Evolutionary conservation across 208 protist genomes (phyloP).

Genomic region (Trypanosoma brucei): DNA sequence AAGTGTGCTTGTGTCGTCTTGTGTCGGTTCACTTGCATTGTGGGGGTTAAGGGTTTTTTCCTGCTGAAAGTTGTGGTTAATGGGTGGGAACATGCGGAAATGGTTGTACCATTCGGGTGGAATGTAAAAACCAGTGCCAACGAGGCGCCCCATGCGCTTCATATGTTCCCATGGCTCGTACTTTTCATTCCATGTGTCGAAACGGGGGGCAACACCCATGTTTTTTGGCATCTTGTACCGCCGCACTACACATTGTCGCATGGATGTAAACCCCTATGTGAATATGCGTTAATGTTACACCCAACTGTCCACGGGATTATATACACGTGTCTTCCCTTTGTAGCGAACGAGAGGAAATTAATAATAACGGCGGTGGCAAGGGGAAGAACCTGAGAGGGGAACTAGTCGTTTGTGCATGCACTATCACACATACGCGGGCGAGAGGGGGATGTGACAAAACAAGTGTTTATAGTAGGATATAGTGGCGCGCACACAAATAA

Average conservation of each 20-base stretch:
- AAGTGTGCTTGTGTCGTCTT: constrained; percentile 55
- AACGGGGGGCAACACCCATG: constrained; percentile 81
- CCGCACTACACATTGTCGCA: constrained; percentile 30
- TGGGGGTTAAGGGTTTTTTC: constrained; percentile 88
- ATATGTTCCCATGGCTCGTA: constrained; percentile 91
- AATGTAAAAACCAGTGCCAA: constrained; percentile 90
- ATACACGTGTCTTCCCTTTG: too few species aligned
- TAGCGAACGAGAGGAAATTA: too few species aligned
- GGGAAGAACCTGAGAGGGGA: too few species aligned
- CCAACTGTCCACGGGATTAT: not conserved
- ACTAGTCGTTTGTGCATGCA: too few species aligned
- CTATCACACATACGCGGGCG: too few species aligned
- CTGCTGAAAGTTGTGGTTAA: constrained; percentile 86
- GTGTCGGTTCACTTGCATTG: constrained; percentile 69
- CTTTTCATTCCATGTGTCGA: constrained; percentile 86
- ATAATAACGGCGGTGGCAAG: too few species aligned
- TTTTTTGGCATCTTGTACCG: constrained; percentile 86
- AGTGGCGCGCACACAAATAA: too few species aligned
- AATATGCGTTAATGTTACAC: not conserved
- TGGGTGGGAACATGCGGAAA: constrained; percentile 91
- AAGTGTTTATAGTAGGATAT: too few species aligned
- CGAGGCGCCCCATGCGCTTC: constrained; percentile 83
- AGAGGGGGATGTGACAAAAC: too few species aligned
- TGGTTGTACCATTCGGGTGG: constrained; percentile 91
- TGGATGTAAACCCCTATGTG: constrained; percentile 9